Percentiles rank a stretch among this genome's conserved stretches.
Conservation (phyloP, 495 filamentous ascomycete genomes). For the Xylaria nigripes region DNA sequence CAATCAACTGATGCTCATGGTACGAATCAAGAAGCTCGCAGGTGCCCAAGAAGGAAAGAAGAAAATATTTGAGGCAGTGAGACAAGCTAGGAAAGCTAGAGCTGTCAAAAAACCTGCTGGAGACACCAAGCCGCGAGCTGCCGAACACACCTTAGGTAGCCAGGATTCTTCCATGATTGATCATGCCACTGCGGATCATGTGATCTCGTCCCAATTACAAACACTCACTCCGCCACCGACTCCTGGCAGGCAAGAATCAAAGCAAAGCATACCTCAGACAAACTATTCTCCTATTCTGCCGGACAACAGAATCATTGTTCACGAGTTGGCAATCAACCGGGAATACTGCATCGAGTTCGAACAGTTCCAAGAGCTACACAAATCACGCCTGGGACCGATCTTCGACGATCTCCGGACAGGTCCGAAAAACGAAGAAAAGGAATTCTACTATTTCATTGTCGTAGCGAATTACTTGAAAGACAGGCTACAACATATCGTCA, state of each 20-base stretch:
- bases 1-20: conserved; percentile 83
- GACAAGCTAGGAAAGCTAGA: conserved; percentile 64
- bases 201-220: conserved; percentile 28
- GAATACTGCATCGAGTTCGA: conserved; percentile 55
- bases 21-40: conserved; percentile 80
- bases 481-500: conserved; percentile 75
- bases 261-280: conserved; percentile 32
- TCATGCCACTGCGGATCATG: conserved; percentile 26
- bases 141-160: conserved; percentile 33
- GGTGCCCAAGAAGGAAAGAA: conserved; percentile 73
- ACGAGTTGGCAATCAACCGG: conserved; percentile 87
- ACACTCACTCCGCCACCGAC: conserved; percentile 38
- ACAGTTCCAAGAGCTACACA: conserved; percentile 43
- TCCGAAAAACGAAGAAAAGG: conserved; percentile 61
- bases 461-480: conserved; percentile 77
- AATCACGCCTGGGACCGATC: conserved; percentile 51
- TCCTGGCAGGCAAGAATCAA: conserved; percentile 26
- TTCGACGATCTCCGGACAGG: conserved; percentile 70
- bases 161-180: conserved; percentile 30
- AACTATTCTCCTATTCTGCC: conserved; percentile 53
- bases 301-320: conserved; percentile 75
- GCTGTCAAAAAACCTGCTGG: conserved; percentile 61
- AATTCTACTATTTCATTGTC: conserved; percentile 57
- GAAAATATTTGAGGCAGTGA: conserved; percentile 74
- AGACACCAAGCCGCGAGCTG: conserved; percentile 60